Base-by-base conservation (phyloP, 2,329 filamentous ascomycete species). In the Diaporthe nobilis region DNA sequence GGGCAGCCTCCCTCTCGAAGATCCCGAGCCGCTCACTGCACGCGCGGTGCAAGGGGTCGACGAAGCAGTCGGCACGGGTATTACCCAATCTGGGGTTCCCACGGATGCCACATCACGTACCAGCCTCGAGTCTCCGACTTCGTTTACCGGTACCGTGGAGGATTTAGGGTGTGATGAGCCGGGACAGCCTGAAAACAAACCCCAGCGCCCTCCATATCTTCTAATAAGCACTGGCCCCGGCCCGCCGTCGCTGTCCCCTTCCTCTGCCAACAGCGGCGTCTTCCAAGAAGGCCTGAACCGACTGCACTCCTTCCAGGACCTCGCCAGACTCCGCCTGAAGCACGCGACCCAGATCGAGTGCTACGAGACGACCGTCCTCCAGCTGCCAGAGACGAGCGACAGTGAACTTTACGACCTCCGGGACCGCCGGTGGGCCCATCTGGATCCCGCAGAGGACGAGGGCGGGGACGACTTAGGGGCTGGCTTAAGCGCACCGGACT, bases 201-300 rank as follows among this genome's bases (percentile, higher is more conserved):
- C 39, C 55, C 68, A 65, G 67, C 61, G 65, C 53, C 73, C 75
- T 58, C 73, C 75, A 73, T 65, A 73, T 73, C 75, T 75, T n/a
- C 44, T 37, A 8, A 49, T n/a, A 72, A 71, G 42, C 31, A 60
- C 73, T 65, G 61, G 65, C 65, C 61, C 34, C 51, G 76, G 63
- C 73, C 76, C 73, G 73, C 76, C 70, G 57, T 39, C 49, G 42
- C 67, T 71, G 25, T 73, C 70, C 60, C 49, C 65, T 63, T 71
- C 49, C 17, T 60, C 65, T 31, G 57, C 28, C 28, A 70, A 57
- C 61, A 42, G 53, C 68, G 57, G n/a, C 55, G 44, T 68, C 61
- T 70, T 73, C 47, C 61, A 51, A 28, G 53, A 73, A 13, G 42
- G 70, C 49, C 47, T 63, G 44, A 73, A 39, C 44, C 74, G 70